These are phyloP conservation scores for Sporobolomyces roseus DNA, from an alignment of 768 basidiomycete genomes.

Conservation along the genomic window DNA sequence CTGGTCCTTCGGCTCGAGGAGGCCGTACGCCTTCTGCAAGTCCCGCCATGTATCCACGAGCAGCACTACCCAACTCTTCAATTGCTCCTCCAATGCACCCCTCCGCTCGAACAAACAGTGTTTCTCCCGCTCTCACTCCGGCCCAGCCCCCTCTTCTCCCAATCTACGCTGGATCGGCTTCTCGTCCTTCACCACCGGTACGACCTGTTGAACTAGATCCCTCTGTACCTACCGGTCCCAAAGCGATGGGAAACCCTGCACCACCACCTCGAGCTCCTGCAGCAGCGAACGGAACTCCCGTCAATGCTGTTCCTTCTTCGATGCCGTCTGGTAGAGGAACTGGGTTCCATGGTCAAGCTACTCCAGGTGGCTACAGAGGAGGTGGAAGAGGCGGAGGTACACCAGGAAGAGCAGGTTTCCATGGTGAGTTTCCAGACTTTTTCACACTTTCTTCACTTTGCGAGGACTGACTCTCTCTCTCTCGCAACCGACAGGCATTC, in stretches of 20 bases:
- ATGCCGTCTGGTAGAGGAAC: background rate
- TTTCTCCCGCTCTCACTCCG: slow-evolving; percentile 1
- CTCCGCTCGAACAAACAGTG: background rate
- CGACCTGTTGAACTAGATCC: slow-evolving; percentile 30
- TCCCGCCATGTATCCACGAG: slow-evolving; percentile 1
- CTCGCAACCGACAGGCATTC: background rate
- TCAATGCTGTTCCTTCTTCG: too few relatives aligned
- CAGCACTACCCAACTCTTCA: background rate
- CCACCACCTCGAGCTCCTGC: background rate
- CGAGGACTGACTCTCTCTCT: background rate
- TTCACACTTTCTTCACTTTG: background rate
- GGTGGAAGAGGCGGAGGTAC: background rate
- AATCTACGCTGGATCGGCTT: slow-evolving; percentile 6
- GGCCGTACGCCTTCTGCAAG: slow-evolving; percentile 3
- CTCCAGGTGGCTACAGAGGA: background rate
- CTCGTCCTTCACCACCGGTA: slow-evolving; percentile 24
- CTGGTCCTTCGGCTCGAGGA: background rate
- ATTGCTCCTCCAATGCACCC: background rate
- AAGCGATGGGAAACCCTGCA: slow-evolving; percentile 16
- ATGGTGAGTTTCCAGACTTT: slow-evolving; percentile 10
- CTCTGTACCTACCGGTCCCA: slow-evolving; percentile 26
- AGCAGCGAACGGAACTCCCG: background rate
- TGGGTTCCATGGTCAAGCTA: background rate
- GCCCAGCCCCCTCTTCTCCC: background rate
- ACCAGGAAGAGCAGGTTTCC: slow-evolving; percentile 16